phyloP scores from a whole-genome alignment of 345 rosid genomes.

The Eucalyptus rudis region DNA sequence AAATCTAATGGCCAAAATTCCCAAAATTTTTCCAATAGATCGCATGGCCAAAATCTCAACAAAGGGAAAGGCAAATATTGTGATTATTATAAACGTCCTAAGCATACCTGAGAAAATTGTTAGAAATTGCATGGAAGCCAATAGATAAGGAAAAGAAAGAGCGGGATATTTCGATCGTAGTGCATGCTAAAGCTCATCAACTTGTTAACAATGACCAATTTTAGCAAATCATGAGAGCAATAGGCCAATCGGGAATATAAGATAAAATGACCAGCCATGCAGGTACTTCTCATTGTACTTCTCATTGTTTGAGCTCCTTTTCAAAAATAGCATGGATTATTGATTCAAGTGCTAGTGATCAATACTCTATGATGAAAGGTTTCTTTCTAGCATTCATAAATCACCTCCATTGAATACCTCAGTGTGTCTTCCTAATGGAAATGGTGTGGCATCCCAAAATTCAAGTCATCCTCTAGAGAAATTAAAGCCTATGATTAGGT shows the following conservation, averaged over 20 bases:
- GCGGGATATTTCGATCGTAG: accelerated
- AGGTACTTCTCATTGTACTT: too few species aligned
- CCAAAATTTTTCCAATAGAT: background rate
- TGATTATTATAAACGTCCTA: too few species aligned
- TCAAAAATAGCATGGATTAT: background rate
- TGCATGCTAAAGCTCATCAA: background rate
- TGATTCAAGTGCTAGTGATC: too few species aligned
- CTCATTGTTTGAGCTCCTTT: background rate
- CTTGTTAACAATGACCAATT: background rate
- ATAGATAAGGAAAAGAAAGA: too few species aligned
- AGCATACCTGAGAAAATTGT: background rate
- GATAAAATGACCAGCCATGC: background rate
- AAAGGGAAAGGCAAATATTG: background rate
- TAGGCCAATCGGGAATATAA: background rate
- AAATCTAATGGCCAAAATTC: background rate
- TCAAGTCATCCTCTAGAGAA: too few species aligned
- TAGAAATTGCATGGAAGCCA: background rate
- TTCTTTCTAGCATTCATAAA: background rate
- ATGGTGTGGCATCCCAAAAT: too few species aligned
- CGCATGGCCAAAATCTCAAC: too few species aligned
- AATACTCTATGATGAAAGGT: background rate
- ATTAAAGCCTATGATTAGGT: too few species aligned
- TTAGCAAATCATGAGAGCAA: background rate
- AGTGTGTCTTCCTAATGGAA: background rate
- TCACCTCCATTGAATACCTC: background rate